Evolutionary conservation across 257 asterid species (phyloP).

Genomic region (Coffea canephora): DNA sequence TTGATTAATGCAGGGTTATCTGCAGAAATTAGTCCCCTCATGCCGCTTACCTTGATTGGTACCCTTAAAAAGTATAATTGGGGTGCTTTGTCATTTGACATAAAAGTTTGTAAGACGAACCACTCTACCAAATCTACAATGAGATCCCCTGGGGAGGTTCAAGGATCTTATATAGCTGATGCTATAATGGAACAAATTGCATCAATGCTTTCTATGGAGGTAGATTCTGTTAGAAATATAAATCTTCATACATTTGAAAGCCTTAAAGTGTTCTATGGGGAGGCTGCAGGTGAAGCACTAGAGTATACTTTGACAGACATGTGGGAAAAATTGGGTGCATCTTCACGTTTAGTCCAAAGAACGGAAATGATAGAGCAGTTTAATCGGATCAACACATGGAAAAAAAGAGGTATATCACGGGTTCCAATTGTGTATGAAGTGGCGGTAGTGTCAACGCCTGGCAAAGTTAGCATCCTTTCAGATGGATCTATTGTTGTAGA

Average conservation of each 20-base stretch:
- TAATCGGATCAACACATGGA: slow-evolving; percentile 43
- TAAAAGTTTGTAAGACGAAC: too few species aligned
- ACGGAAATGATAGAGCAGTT: slow-evolving; percentile 32
- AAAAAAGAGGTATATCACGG: slow-evolving; percentile 68
- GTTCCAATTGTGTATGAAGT: slow-evolving; percentile 49
- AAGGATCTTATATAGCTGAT: slow-evolving; percentile 68
- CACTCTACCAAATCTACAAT: slow-evolving; percentile 52
- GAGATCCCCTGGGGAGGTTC: slow-evolving; percentile 82
- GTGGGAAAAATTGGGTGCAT: slow-evolving; percentile 54
- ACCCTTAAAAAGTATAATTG: too few species aligned
- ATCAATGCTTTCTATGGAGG: slow-evolving; percentile 43
- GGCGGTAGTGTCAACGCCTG: slow-evolving; percentile 39
- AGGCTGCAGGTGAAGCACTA: background rate
- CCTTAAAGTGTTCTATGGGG: slow-evolving; percentile 8
- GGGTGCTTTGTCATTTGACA: too few species aligned
- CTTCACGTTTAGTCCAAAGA: slow-evolving; percentile 42
- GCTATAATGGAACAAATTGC: slow-evolving; percentile 66
- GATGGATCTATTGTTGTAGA: slow-evolving; percentile 45
- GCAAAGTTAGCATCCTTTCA: slow-evolving; percentile 62
- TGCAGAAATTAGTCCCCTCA: too few species aligned
- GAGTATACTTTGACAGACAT: slow-evolving; percentile 57
- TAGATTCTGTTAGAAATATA: slow-evolving; percentile 40
- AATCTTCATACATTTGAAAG: slow-evolving; percentile 63
- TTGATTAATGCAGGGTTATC: too few species aligned
- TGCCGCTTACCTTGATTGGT: too few species aligned